Base-by-base conservation (phyloP, 148 eudicot genomes). In the Heliamphora exappendiculata region DNA sequence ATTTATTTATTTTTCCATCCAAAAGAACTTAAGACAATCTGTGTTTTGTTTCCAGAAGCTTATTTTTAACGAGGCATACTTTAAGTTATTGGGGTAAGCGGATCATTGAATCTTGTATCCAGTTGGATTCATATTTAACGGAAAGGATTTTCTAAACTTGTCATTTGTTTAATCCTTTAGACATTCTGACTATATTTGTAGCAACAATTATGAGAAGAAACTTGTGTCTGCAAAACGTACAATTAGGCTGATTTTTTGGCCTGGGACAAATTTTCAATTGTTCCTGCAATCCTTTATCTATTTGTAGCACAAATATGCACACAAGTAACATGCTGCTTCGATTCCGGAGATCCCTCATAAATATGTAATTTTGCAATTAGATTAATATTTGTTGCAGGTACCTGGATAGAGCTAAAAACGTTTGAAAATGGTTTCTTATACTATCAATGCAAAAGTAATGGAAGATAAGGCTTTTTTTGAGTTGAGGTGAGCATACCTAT, bases 151-250 rank as follows among this genome's bases (percentile, higher is more conserved):
- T 44, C 17, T 34, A 64, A 37, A 63, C 20, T 0, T 37, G 7
- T 39, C 39, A 14, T 39, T 34, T 72, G 75, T 37, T 72, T 53
- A 60, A 29, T 51, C 62, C 59, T 72, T n/a, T 53, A 31, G 33
- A 42, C 24, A 17, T 34, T 49, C 44, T n/a, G 44, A 66, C 2
- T n/a, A 1, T 37, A 19, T 33, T 33, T 50, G 19, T 31, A 50
- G 45, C 44, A 51, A 4, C 59, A 71, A 13, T 34, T 2, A 11
- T 1, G 42, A 2, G 44, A 50, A 71, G 58, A 71, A 71, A n/a
- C n/a, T n/a, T n/a, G n/a, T n/a, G n/a, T n/a, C 11, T 63, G 12
- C 11, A 16, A 72, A 54, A 72, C 37, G 31, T 33, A 63, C 20
- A n/a, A 28, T 34, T 34, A n/a, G 47, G 45, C 36, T 54, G 29